These are phyloP conservation scores for Trypanosoma theileri DNA, from an alignment of 208 protist genomes.

Conservation along the genomic window DNA sequence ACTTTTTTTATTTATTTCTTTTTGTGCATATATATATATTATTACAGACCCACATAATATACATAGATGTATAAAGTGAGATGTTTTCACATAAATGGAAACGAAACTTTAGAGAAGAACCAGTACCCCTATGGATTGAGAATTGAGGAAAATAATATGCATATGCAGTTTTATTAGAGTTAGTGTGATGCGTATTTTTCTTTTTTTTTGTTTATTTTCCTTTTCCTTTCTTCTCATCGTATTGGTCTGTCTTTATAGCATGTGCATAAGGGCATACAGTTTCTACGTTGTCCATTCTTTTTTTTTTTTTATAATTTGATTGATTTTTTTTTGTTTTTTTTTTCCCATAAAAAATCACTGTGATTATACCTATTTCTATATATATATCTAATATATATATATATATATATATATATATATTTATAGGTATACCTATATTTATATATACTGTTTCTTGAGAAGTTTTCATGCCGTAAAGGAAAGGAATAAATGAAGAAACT, in stretches of 20 bases:
- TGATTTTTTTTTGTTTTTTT: background rate
- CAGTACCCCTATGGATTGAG: too few species aligned
- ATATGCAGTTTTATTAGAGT: too few species aligned
- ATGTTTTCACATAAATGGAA: too few species aligned
- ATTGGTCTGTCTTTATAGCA: constrained; percentile 13
- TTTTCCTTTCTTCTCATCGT: background rate
- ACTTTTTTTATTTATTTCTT: too few species aligned
- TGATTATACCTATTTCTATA: background rate
- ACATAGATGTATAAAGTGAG: too few species aligned
- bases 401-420: constrained; percentile 6
- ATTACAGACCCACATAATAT: too few species aligned
- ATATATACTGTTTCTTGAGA: background rate
- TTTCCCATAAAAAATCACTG: background rate
- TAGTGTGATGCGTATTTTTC: too few species aligned
- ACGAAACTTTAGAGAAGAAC: too few species aligned
- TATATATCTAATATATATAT: constrained; percentile 16
- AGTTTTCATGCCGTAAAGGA: background rate
- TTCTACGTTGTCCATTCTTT: constrained; percentile 30
- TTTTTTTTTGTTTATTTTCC: background rate
- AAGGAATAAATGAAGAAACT: background rate
- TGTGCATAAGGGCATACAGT: background rate
- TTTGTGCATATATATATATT: too few species aligned
- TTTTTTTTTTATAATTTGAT: constrained; percentile 7
- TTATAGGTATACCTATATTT: background rate
- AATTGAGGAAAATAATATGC: too few species aligned